Percentiles rank a stretch among this genome's conserved stretches.
phyloP scores from a whole-genome alignment of 116 monocot species.

The Trichopus zeylanicus region DNA sequence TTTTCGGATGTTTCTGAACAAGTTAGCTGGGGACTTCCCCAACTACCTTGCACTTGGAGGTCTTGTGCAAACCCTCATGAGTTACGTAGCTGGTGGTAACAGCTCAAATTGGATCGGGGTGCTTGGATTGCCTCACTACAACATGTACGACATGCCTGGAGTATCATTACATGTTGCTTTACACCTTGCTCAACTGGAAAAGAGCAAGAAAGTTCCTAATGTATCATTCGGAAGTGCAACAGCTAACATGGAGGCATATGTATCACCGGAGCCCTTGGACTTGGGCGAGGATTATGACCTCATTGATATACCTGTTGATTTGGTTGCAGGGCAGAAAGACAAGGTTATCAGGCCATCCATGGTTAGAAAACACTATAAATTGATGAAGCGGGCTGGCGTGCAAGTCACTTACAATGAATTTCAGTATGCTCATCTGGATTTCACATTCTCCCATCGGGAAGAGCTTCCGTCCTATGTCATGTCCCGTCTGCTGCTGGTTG shows the following conservation, averaged over 20 bases:
- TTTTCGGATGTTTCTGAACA: slow-evolving; percentile 93
- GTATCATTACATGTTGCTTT: slow-evolving; percentile 75
- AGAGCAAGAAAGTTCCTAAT: slow-evolving; percentile 65
- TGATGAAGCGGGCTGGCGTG: slow-evolving; percentile 66
- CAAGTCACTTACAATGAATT: slow-evolving; percentile 79
- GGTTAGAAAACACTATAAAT: slow-evolving; percentile 91
- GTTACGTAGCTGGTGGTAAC: slow-evolving; percentile 89
- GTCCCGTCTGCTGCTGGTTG: slow-evolving; percentile 57
- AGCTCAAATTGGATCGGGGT: slow-evolving; percentile 94
- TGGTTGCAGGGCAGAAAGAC: slow-evolving; percentile 81
- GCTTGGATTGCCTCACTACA: slow-evolving; percentile 88
- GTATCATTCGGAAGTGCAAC: slow-evolving; percentile 79
- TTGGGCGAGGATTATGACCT: slow-evolving; percentile 66
- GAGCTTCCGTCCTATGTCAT: slow-evolving; percentile 94
- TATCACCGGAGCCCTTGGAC: slow-evolving; percentile 61
- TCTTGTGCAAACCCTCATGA: slow-evolving; percentile 88
- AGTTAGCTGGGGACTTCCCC: slow-evolving; percentile 83
- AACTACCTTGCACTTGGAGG: slow-evolving; percentile 92
- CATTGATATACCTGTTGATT: slow-evolving; percentile 79
- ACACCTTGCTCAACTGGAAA: slow-evolving; percentile 92
- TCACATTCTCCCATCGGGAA: slow-evolving; percentile 91
- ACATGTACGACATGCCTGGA: slow-evolving; percentile 98
- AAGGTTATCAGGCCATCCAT: slow-evolving; percentile 77
- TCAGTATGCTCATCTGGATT: slow-evolving; percentile 92
- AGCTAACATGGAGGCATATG: slow-evolving; percentile 79